phyloP scores from a whole-genome alignment of 2,329 filamentous ascomycete genomes.

The Apiospora arundinis region DNA sequence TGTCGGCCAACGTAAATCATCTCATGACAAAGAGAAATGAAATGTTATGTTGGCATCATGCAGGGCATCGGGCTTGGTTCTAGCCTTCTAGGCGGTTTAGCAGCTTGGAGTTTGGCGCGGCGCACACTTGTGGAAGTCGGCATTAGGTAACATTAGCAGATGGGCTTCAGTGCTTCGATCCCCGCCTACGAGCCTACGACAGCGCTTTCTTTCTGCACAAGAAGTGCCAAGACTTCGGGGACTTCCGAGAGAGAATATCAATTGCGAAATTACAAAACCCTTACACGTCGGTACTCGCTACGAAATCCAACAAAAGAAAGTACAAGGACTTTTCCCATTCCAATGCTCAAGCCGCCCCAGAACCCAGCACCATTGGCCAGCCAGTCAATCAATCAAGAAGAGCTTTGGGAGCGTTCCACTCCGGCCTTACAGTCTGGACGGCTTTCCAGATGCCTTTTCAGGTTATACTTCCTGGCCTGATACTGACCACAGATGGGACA shows the following conservation, averaged over 20 bases:
- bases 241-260: background rate
- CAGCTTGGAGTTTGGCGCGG: conserved; percentile 1
- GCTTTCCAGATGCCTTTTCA: background rate
- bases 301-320: background rate
- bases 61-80: background rate
- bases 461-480: background rate
- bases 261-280: background rate
- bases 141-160: background rate
- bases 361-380: background rate
- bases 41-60: background rate
- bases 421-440: background rate
- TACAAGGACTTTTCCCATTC: background rate
- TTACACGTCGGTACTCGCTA: background rate
- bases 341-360: background rate
- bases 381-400: background rate
- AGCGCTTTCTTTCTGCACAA: background rate
- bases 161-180: background rate
- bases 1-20: background rate
- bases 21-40: background rate
- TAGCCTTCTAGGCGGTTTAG: background rate
- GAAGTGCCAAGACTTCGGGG: background rate
- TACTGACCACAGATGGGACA: background rate
- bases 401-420: background rate
- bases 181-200: background rate
- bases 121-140: background rate